These are phyloP conservation scores for Lithospermum erythrorhizon DNA, from an alignment of 257 asterid species.

Conservation along the genomic window DNA sequence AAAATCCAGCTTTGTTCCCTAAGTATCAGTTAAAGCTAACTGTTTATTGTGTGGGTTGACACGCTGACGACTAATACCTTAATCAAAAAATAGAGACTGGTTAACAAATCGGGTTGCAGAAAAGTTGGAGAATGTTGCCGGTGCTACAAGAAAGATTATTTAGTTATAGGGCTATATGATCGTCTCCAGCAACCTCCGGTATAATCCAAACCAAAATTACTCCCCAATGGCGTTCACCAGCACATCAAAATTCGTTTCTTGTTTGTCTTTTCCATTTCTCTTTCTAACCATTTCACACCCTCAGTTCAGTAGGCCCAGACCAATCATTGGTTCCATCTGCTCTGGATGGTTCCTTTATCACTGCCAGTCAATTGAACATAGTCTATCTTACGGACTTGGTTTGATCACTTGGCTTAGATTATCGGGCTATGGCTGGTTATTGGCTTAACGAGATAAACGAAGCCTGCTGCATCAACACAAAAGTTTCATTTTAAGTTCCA, in stretches of 20 bases:
- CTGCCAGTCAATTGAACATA: too few species aligned
- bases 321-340: too few species aligned
- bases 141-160: conserved; percentile 77
- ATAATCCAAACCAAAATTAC: conserved; percentile 11
- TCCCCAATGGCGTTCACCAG: background rate
- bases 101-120: conserved; percentile 33
- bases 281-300: too few species aligned
- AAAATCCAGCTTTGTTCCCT: background rate
- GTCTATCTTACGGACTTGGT: too few species aligned
- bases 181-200: conserved; percentile 90
- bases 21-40: background rate
- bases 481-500: conserved; percentile 56
- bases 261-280: background rate
- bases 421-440: conserved; percentile 75
- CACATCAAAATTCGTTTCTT: background rate
- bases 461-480: conserved; percentile 78
- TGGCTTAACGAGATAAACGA: conserved; percentile 73
- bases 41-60: conserved; percentile 46
- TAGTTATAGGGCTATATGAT: conserved; percentile 89
- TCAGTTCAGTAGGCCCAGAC: background rate
- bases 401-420: too few species aligned
- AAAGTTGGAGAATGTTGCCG: conserved; percentile 71
- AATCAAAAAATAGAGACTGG: conserved; percentile 72
- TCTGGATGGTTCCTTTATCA: background rate
- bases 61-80: conserved; percentile 62